phyloP scores from a whole-genome alignment of 2,329 filamentous ascomycete genomes.

The Ophiostoma novo-ulmi region DNA sequence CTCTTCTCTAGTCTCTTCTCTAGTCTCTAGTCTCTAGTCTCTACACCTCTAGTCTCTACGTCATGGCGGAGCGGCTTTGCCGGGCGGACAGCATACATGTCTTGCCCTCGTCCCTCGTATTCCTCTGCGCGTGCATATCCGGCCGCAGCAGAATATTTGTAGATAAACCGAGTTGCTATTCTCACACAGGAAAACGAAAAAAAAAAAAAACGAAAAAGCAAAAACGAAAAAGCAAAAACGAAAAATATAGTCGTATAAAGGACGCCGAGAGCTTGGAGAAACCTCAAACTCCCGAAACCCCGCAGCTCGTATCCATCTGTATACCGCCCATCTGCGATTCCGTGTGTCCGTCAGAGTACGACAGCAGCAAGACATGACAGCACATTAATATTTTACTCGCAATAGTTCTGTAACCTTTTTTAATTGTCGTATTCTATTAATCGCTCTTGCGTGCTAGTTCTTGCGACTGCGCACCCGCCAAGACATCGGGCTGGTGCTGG shows the following conservation, averaged over 20 bases:
- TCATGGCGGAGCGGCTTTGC: not conserved
- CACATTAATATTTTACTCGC: not conserved
- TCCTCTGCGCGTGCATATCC: not conserved
- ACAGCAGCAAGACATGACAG: not conserved
- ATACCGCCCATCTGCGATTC: not conserved
- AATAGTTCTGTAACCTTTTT: not conserved
- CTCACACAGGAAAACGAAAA: not conserved
- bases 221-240: not conserved
- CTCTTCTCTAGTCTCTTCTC: not conserved
- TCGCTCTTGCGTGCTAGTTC: not conserved
- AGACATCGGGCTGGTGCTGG: not conserved
- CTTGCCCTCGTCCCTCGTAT: not conserved
- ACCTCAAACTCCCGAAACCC: not conserved
- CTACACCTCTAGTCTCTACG: not conserved
- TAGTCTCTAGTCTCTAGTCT: not conserved
- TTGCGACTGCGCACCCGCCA: not conserved
- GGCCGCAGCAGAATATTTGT: not conserved
- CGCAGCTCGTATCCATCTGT: conserved; percentile 11
- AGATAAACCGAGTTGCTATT: too few species aligned
- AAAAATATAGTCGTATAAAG: not conserved
- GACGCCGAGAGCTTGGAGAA: not conserved
- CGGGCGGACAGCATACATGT: conserved; percentile 1
- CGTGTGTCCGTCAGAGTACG: not conserved
- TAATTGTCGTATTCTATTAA: not conserved
- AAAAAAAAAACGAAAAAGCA: not conserved